Conservation (phyloP, 805 yeast species). For the Kuraishia borneana region DNA sequence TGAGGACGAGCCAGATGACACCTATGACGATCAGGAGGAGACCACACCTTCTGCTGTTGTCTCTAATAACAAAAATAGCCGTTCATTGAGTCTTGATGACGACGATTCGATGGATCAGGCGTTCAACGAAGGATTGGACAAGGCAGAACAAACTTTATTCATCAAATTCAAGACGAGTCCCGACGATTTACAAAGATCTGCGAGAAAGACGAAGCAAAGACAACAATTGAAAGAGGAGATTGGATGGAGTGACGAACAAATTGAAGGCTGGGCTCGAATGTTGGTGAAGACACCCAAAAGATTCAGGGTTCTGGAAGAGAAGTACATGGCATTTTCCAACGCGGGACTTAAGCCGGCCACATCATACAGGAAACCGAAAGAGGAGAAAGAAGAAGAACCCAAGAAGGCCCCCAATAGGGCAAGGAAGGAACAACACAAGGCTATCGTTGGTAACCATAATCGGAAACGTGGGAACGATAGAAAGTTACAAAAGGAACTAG, state of each 20-base stretch:
- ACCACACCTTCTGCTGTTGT: slow-evolving; percentile 15
- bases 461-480: slow-evolving; percentile 52
- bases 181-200: slow-evolving; percentile 30
- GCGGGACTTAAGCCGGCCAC: slow-evolving; percentile 7
- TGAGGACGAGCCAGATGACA: slow-evolving; percentile 82
- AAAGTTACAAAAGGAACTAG: slow-evolving; percentile 25
- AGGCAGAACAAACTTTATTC: slow-evolving; percentile 47
- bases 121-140: slow-evolving; percentile 9
- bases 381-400: slow-evolving; percentile 4
- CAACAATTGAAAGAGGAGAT: slow-evolving; percentile 37
- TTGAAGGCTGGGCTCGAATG: slow-evolving; percentile 90
- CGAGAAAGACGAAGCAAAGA: slow-evolving; percentile 42
- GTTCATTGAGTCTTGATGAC: slow-evolving; percentile 10
- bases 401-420: slow-evolving; percentile 16
- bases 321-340: slow-evolving; percentile 31
- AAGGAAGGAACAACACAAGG: slow-evolving; percentile 44
- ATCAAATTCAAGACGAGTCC: slow-evolving; percentile 40
- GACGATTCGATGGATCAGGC: slow-evolving; percentile 8
- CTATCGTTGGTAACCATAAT: slow-evolving; percentile 51
- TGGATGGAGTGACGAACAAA: slow-evolving; percentile 79
- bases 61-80: slow-evolving; percentile 4
- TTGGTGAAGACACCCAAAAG: slow-evolving; percentile 53
- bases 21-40: slow-evolving; percentile 47
- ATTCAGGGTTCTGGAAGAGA: slow-evolving; percentile 51
- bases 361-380: slow-evolving; percentile 9